A percentile compares a stretch with the other conserved stretches of the same genome.
Conservation (phyloP, 768 basidiomycete genomes). For the Russula virescens region DNA sequence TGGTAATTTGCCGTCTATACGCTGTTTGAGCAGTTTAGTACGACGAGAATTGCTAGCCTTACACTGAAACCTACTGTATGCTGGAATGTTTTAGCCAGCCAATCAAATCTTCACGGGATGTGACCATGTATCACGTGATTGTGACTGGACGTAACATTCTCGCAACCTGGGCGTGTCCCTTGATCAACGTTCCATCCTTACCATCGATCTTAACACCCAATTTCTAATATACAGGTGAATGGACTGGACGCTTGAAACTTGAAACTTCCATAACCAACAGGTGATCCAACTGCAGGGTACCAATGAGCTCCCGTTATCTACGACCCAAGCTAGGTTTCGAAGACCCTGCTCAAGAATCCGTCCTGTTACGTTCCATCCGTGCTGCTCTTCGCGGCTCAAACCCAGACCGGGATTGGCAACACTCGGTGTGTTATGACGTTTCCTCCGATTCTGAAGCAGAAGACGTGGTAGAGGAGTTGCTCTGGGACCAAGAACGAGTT, state of each 20-base stretch:
- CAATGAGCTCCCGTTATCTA: slow-evolving; percentile 17
- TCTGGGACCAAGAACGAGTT: slow-evolving; percentile 63
- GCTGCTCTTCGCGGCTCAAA: slow-evolving; percentile 49
- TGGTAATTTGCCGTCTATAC: neutral
- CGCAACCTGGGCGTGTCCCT: too few species aligned
- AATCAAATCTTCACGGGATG: too few species aligned
- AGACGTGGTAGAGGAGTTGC: slow-evolving; percentile 50
- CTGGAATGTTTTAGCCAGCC: too few species aligned
- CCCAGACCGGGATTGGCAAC: slow-evolving; percentile 6
- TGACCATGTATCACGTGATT: too few species aligned
- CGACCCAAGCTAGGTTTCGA: slow-evolving; percentile 4
- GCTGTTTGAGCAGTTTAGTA: neutral
- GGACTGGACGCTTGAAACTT: neutral
- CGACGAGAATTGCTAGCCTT: too few species aligned
- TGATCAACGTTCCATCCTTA: neutral
- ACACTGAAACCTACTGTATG: too few species aligned
- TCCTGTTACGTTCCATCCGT: slow-evolving; percentile 52
- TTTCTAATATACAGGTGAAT: neutral
- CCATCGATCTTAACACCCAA: neutral
- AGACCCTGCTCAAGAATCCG: slow-evolving; percentile 29
- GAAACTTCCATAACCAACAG: neutral
- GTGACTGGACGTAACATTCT: too few species aligned
- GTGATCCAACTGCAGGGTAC: neutral
- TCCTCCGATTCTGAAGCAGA: slow-evolving; percentile 24
- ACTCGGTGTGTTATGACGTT: slow-evolving; percentile 3